Conservation (phyloP, 225 moss, liverwort and hornwort genomes). For the Antitrichia curtipendula region DNA sequence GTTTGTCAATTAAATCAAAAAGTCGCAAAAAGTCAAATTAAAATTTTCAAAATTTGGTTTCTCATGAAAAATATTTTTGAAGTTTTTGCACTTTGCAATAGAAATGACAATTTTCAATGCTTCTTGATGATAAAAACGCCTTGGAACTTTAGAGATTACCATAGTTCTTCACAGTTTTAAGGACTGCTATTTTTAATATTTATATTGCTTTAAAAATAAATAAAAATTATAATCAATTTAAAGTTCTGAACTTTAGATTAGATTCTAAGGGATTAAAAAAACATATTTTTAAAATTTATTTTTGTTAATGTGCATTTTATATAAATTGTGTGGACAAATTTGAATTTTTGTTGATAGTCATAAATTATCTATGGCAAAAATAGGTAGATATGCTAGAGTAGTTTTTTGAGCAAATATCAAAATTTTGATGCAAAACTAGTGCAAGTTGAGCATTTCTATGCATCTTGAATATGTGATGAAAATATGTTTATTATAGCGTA, state of each 20-base stretch:
- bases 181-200: not conserved
- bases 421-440: not conserved
- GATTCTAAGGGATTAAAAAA: not conserved
- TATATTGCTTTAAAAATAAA: not conserved
- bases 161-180: not conserved
- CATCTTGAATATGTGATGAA: rapidly evolving
- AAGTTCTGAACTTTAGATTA: not conserved
- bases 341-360: no score
- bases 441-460: not conserved
- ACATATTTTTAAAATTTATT: rapidly evolving
- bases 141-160: rapidly evolving
- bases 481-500: not conserved
- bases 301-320: not conserved
- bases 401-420: not conserved
- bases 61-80: not conserved
- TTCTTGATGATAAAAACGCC: not conserved
- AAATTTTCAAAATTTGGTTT: not conserved
- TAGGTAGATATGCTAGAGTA: rapidly evolving
- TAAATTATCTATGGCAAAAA: not conserved
- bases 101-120: not conserved
- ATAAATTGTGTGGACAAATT: rapidly evolving
- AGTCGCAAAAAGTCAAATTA: not conserved
- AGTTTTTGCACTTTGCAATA: not conserved
- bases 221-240: no score
- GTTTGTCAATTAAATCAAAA: rapidly evolving